Conservation (phyloP, 148 eudicot species). For the Gaultheria prostrata region DNA sequence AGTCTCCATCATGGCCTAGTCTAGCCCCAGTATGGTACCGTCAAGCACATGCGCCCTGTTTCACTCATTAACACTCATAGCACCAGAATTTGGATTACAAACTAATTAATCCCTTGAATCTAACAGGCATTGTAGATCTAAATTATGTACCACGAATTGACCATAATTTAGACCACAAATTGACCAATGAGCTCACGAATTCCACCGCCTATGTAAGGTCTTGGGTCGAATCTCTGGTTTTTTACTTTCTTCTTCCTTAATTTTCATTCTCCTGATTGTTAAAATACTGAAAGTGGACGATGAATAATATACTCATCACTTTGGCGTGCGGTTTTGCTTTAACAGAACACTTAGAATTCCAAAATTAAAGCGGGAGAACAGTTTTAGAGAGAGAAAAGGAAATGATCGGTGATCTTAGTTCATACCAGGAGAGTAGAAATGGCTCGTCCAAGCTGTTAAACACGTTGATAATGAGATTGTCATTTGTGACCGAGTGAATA, state of each 20-base stretch:
- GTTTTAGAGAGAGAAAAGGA: neutral
- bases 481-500: conserved; percentile 79
- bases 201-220: neutral
- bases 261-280: neutral
- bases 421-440: conserved; percentile 89
- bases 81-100: neutral
- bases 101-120: neutral
- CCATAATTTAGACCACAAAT: neutral
- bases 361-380: neutral
- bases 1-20: neutral
- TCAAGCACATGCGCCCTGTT: neutral
- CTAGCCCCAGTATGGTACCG: neutral
- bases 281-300: neutral
- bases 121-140: neutral
- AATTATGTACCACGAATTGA: neutral
- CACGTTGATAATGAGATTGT: conserved; percentile 84
- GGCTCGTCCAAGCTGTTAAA: conserved; percentile 83
- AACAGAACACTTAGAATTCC: neutral
- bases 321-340: neutral
- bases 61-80: neutral
- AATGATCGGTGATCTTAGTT: neutral
- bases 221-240: neutral
- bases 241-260: neutral
- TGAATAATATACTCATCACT: neutral
- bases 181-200: neutral